phyloP scores from a whole-genome alignment of 371 early-diverging fungal genomes.

The Blakeslea trispora region DNA sequence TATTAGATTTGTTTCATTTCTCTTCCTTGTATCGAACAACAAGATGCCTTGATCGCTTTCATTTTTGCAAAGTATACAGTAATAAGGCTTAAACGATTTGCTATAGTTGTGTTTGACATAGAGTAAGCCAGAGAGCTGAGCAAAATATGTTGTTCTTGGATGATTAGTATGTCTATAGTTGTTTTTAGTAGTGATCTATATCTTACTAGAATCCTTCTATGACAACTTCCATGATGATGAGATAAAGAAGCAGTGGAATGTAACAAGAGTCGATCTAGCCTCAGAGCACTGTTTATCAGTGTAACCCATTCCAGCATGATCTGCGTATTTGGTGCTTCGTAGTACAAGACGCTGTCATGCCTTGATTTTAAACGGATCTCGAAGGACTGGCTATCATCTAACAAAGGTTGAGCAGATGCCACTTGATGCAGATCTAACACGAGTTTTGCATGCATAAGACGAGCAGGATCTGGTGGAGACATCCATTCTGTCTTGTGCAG shows the following conservation, averaged over 20 bases:
- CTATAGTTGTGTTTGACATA: constrained; percentile 20
- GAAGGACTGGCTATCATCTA: constrained; percentile 4
- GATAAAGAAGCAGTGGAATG: background rate
- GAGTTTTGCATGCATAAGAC: constrained; percentile 9
- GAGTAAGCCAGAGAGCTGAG: constrained; percentile 14
- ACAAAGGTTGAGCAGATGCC: background rate
- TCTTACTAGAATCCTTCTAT: constrained; percentile 10
- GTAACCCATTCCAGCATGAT: constrained; percentile 21
- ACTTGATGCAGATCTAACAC: constrained; percentile 14
- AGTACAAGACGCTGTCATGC: constrained; percentile 5
- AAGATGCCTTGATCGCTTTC: constrained; percentile 8
- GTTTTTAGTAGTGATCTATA: too few relatives aligned
- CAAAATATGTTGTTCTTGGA: too few relatives aligned
- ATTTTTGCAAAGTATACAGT: constrained; percentile 16
- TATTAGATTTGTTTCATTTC: background rate
- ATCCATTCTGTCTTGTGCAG: background rate
- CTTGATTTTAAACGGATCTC: background rate
- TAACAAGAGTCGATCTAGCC: background rate
- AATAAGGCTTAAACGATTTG: constrained; percentile 2
- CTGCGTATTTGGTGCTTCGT: constrained; percentile 20
- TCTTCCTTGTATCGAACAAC: constrained; percentile 18
- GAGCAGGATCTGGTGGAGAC: constrained; percentile 6
- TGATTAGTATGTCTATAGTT: too few relatives aligned
- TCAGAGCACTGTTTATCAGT: constrained; percentile 7
- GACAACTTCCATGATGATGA: constrained; percentile 1